These are phyloP conservation scores for Tylopilus cervinicoccineus DNA, from an alignment of 768 basidiomycete genomes.

Conservation along the genomic window DNA sequence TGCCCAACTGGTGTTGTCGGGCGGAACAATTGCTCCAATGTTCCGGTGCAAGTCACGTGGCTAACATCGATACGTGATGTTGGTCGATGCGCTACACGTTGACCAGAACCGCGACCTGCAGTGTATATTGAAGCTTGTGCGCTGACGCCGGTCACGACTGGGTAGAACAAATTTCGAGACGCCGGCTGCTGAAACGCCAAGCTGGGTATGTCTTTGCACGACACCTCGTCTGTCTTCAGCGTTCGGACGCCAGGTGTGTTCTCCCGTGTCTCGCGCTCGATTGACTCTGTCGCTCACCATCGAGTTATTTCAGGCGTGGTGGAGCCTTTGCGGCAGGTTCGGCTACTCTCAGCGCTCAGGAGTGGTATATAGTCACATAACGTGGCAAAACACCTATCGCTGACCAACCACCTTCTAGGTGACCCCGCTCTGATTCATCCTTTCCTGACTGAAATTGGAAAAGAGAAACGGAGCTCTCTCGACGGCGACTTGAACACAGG, in stretches of 20 bases:
- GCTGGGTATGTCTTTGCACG: conserved; percentile 20
- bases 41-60: conserved; percentile 12
- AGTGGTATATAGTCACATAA: conserved; percentile 41
- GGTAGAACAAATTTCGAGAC: background rate
- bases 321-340: conserved; percentile 61
- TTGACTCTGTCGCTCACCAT: conserved; percentile 4
- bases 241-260: conserved; percentile 15
- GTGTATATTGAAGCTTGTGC: background rate
- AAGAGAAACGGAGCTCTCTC: conserved; percentile 50
- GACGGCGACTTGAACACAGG: conserved; percentile 57
- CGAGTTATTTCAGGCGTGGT: conserved; percentile 13
- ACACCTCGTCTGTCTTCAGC: conserved; percentile 16
- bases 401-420: conserved; percentile 37
- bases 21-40: background rate
- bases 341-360: conserved; percentile 57
- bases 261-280: background rate
- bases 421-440: conserved; percentile 79
- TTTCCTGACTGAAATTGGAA: conserved; percentile 71
- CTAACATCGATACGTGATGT: background rate
- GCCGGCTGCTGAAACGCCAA: background rate
- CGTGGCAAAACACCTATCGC: background rate
- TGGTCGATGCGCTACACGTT: background rate
- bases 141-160: background rate
- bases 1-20: background rate
- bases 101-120: conserved; percentile 4